Percentiles rank a stretch among this genome's conserved stretches.
Evolutionary conservation across 2,329 filamentous ascomycete species (phyloP).

Genomic region (Neofusicoccum parvum): DNA sequence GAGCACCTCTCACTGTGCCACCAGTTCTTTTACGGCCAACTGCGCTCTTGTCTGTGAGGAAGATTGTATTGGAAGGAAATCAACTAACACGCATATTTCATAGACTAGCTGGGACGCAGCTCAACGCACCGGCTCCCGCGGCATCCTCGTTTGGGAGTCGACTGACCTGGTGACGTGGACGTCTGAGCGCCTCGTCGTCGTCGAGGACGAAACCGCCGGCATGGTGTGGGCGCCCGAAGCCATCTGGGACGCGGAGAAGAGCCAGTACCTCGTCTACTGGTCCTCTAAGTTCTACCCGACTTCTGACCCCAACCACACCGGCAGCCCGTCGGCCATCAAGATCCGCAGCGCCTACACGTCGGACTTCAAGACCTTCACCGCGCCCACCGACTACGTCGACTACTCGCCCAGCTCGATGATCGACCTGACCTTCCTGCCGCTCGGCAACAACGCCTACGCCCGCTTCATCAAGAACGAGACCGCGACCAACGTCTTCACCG

Average conservation of each 20-base stretch:
- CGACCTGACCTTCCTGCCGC: slow-evolving; percentile 59
- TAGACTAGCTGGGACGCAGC: slow-evolving; percentile 57
- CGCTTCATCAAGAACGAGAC: slow-evolving; percentile 61
- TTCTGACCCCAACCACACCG: slow-evolving; percentile 53
- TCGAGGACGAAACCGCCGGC: slow-evolving; percentile 57
- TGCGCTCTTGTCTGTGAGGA: too few relatives aligned
- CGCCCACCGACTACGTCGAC: slow-evolving; percentile 55
- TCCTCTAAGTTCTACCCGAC: slow-evolving; percentile 49
- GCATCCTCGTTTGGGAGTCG: slow-evolving; percentile 60
- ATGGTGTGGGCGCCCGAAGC: slow-evolving; percentile 64
- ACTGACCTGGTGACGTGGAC: slow-evolving; percentile 55
- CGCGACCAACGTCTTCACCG: slow-evolving; percentile 55
- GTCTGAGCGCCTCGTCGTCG: slow-evolving; percentile 51
- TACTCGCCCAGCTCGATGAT: slow-evolving; percentile 53
- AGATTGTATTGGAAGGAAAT: too few relatives aligned
- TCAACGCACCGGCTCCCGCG: slow-evolving; percentile 53
- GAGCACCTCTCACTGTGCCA: too few relatives aligned
- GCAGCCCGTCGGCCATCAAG: slow-evolving; percentile 43
- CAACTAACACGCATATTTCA: too few relatives aligned
- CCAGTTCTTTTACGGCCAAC: too few relatives aligned
- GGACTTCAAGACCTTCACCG: slow-evolving; percentile 57
- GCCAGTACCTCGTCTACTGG: slow-evolving; percentile 54
- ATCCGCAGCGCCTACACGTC: slow-evolving; percentile 60
- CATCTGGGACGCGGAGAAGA: slow-evolving; percentile 53
- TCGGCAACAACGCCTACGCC: slow-evolving; percentile 49